Evolutionary conservation across 257 asterid genomes (phyloP).

Genomic region (Cordia subcordata): DNA sequence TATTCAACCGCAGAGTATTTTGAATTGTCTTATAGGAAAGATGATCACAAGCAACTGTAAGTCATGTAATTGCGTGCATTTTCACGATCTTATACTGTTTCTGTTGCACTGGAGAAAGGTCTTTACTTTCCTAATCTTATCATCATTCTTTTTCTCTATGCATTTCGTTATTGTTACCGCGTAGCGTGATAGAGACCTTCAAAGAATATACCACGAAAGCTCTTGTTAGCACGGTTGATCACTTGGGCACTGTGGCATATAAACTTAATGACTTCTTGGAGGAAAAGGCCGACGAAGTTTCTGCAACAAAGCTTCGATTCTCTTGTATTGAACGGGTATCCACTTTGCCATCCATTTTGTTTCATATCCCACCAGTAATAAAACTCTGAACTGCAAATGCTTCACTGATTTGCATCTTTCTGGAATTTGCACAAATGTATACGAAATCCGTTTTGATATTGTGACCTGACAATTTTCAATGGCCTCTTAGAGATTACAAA

Average conservation of each 20-base stretch:
- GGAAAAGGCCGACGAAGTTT: slow-evolving; percentile 40
- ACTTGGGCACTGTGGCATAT: slow-evolving; percentile 67
- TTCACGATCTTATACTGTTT: not conserved
- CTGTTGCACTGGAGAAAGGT: not conserved
- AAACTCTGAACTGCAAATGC: too few relatives aligned
- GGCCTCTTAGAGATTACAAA: slow-evolving; percentile 4
- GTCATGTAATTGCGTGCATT: slow-evolving; percentile 11
- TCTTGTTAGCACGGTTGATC: slow-evolving; percentile 74
- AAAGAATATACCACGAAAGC: slow-evolving; percentile 62
- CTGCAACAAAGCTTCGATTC: slow-evolving; percentile 40
- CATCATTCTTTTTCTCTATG: too few relatives aligned
- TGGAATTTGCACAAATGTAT: too few relatives aligned
- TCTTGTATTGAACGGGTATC: slow-evolving; percentile 67
- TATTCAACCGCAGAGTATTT: slow-evolving; percentile 77
- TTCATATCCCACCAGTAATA: too few relatives aligned
- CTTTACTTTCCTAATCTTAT: not conserved
- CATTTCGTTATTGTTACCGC: not conserved
- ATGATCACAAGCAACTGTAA: slow-evolving; percentile 53
- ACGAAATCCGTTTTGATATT: too few relatives aligned
- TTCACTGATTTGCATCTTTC: too few relatives aligned
- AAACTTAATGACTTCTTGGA: slow-evolving; percentile 58
- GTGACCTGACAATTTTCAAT: not conserved
- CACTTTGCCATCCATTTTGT: too few relatives aligned
- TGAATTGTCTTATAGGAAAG: slow-evolving; percentile 47
- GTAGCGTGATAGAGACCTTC: slow-evolving; percentile 55